Evolutionary conservation across 208 protist genomes (phyloP), one percentile per base, ranked within the genome.

Genomic region (Borovskyia barvae): DNA sequence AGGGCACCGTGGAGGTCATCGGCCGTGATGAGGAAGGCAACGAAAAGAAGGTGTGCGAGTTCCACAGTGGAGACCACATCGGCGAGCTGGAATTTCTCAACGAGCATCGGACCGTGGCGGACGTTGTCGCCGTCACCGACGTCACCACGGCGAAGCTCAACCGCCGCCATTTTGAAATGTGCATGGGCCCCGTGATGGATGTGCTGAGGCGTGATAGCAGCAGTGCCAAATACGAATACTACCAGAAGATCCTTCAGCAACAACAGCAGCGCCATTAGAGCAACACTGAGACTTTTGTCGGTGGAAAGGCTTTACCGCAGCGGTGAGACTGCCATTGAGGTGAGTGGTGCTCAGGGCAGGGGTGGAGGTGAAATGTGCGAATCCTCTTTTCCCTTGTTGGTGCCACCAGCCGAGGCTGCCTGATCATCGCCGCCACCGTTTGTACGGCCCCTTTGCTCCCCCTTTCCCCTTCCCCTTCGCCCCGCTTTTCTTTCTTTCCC

Each of bases 131-230:
- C 39, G 48, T 74, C 33, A 93, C 90, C 19, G 58, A 76, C 45
- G 87, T 96, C 30, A 87, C 76, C 9, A 92, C 90, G 26, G 90
- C 90, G 25, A 92, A 93, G 66, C 70, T 96, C 5, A 96, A 96
- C 70, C 85, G 90, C 42, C 82, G 82, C 8, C 90, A 96, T 77
- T 96, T 96, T 57, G 90, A 96, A 70, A 90, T 96, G 86, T 96
- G 87, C 65, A 87, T 96, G 66, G 90, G 90, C 9, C 87, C 90
- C 12, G 87, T 96, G 19, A 85, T 96, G 29, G 84, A 96, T 33
- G 80, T 96, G 6, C 68, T 96, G 50, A 93, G 93, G 72, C 82
- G 90, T 25, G 73, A 88, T 65, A 81, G 68, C 43, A 69, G 63
- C 57, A 71, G 75, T 24, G 62, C 67, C 26, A 96, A 94, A 70